These are phyloP conservation scores for Coffea canephora DNA, from an alignment of 257 asterid genomes.

Conservation along the genomic window DNA sequence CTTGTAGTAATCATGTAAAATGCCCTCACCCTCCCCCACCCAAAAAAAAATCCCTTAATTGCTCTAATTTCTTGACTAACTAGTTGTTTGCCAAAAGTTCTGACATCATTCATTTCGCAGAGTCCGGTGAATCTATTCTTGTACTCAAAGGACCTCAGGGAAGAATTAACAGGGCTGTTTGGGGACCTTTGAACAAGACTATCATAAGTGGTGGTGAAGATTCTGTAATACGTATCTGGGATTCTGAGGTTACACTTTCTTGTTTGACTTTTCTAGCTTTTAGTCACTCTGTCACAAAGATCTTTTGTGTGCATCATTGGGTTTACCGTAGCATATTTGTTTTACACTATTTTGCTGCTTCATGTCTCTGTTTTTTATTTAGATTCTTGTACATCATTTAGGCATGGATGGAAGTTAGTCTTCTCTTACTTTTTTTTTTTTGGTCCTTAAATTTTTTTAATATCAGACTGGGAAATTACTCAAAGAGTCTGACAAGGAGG, in stretches of 20 bases:
- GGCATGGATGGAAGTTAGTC: slow-evolving; percentile 1
- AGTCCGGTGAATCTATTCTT: slow-evolving; percentile 63
- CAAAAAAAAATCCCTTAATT: not conserved
- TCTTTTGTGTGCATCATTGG: not conserved
- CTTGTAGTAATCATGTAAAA: not conserved
- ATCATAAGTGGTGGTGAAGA: slow-evolving; percentile 92
- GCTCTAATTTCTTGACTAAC: not conserved
- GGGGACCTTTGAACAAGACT: slow-evolving; percentile 94
- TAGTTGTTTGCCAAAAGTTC: not conserved
- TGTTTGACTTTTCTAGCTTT: not conserved
- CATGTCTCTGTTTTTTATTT: not conserved
- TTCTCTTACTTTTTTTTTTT: not conserved
- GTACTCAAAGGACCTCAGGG: slow-evolving; percentile 72
- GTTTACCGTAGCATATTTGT: not conserved
- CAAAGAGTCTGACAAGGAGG: slow-evolving; percentile 68
- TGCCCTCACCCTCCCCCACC: too few relatives aligned
- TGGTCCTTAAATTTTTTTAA: not conserved
- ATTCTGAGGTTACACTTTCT: slow-evolving; percentile 56
- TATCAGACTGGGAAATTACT: slow-evolving; percentile 71
- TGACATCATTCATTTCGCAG: slow-evolving; percentile 33
- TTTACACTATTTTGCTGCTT: not conserved
- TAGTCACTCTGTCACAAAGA: not conserved
- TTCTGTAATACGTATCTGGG: slow-evolving; percentile 80
- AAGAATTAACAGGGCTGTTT: slow-evolving; percentile 90
- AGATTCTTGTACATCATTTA: not conserved